phyloP scores from a whole-genome alignment of 768 basidiomycete species.

The Fibroporia radiculosa region DNA sequence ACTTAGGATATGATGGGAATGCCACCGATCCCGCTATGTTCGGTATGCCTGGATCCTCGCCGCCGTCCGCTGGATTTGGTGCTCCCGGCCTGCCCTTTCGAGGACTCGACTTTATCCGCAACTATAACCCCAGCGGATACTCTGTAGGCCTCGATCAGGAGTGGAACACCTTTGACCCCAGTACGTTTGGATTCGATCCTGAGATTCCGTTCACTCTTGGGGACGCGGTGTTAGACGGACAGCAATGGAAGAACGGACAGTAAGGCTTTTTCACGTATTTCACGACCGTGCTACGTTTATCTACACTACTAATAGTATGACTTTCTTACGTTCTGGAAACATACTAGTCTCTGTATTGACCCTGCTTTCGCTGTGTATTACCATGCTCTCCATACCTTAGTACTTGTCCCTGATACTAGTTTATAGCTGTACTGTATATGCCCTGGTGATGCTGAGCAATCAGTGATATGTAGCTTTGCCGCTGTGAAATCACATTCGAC shows the following conservation, averaged over 20 bases:
- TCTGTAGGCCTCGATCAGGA: slow-evolving; percentile 27
- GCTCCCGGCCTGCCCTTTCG: slow-evolving; percentile 75
- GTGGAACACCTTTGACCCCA: slow-evolving; percentile 58
- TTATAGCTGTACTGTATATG: too few relatives aligned
- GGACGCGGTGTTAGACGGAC: slow-evolving; percentile 20
- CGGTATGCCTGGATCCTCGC: slow-evolving; percentile 26
- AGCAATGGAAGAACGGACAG: slow-evolving; percentile 8
- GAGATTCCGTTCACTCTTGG: slow-evolving; percentile 64
- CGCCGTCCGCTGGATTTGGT: slow-evolving; percentile 54
- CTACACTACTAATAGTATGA: neutral
- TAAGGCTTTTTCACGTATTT: too few relatives aligned
- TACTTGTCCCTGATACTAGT: neutral
- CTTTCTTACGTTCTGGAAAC: slow-evolving; percentile 6
- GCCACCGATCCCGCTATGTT: slow-evolving; percentile 24
- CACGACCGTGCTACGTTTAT: neutral
- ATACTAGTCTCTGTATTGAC: slow-evolving; percentile 1
- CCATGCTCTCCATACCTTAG: neutral
- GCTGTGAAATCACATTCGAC: too few relatives aligned
- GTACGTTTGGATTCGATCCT: slow-evolving; percentile 69
- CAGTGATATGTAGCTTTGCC: too few relatives aligned
- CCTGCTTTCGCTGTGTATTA: slow-evolving; percentile 2
- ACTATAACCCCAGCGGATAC: slow-evolving; percentile 41
- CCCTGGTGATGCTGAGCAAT: too few relatives aligned
- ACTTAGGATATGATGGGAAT: slow-evolving; percentile 7
- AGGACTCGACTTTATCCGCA: slow-evolving; percentile 78